Evolutionary conservation across 257 asterid species (phyloP).

Genomic region (Ballota nigra): DNA sequence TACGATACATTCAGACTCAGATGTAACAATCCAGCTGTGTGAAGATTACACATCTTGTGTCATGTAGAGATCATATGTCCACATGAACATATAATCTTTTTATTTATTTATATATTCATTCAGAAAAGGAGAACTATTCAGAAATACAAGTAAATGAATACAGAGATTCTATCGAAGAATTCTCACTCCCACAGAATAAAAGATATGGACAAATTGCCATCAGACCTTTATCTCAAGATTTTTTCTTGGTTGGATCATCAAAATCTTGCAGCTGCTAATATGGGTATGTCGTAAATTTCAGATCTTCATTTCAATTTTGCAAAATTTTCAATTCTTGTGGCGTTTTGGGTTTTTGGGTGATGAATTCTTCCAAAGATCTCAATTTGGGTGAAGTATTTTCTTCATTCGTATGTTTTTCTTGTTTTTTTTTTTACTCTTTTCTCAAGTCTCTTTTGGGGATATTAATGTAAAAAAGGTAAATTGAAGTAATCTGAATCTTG

Average conservation of each 20-base stretch:
- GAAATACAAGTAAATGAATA: background rate
- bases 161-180: background rate
- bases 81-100: background rate
- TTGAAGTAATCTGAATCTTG: slow-evolving; percentile 1
- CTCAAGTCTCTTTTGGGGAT: background rate
- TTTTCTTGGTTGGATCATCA: slow-evolving; percentile 70
- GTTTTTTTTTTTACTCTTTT: background rate
- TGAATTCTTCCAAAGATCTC: slow-evolving; percentile 29
- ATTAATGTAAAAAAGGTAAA: background rate
- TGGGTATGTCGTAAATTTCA: slow-evolving; percentile 41
- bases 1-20: no score
- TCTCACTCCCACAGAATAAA: background rate
- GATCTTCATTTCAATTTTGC: slow-evolving; percentile 6
- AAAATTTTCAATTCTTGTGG: background rate
- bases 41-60: no score
- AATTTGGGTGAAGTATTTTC: slow-evolving; percentile 7
- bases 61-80: background rate
- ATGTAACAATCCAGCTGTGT: no score
- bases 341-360: background rate
- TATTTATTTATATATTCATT: background rate
- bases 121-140: no score
- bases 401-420: background rate
- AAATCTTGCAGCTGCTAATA: slow-evolving; percentile 73
- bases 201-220: slow-evolving; percentile 64
- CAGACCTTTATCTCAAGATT: slow-evolving; percentile 61